A percentile compares a stretch with the other conserved stretches of the same genome.
Conservation (phyloP, 768 basidiomycete genomes). For the Pisolithus tinctorius region DNA sequence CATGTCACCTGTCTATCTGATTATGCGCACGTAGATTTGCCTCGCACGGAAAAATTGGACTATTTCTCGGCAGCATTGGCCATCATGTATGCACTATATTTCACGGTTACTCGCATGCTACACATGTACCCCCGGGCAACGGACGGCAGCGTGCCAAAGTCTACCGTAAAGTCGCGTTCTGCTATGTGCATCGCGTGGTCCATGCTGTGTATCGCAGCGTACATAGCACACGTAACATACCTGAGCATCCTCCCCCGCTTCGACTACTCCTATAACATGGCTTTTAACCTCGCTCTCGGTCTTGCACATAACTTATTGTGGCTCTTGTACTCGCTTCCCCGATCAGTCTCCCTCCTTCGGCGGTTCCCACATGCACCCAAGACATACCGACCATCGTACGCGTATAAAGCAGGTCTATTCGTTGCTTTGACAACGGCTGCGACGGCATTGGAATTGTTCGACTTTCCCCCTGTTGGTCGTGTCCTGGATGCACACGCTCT, state of each 20-base stretch:
- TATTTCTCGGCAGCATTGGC: conserved; percentile 91
- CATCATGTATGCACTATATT: conserved; percentile 77
- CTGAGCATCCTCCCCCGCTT: conserved; percentile 70
- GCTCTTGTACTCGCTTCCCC: conserved; percentile 62
- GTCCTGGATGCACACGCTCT: conserved; percentile 85
- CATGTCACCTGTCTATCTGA: conserved; percentile 4
- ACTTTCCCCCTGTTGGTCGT: conserved; percentile 78
- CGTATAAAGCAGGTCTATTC: conserved; percentile 48
- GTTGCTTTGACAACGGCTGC: conserved; percentile 68
- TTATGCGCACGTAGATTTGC: conserved; percentile 50
- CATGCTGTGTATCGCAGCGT: conserved; percentile 47
- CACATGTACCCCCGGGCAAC: conserved; percentile 50
- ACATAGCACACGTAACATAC: conserved; percentile 72
- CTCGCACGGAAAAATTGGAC: conserved; percentile 82
- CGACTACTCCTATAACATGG: conserved; percentile 92
- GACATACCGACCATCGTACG: conserved; percentile 53
- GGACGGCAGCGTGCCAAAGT: conserved; percentile 23
- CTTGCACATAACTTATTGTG: conserved; percentile 77
- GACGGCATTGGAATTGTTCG: conserved; percentile 78
- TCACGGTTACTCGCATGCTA: conserved; percentile 67
- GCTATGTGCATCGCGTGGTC: conserved; percentile 35
- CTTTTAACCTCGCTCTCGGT: conserved; percentile 74
- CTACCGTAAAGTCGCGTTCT: conserved; percentile 13
- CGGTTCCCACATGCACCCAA: conserved; percentile 51
- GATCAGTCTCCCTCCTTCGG: conserved; percentile 38